These are phyloP conservation scores for Xanthoconium purpureum DNA, from an alignment of 768 basidiomycete species.

Conservation along the genomic window DNA sequence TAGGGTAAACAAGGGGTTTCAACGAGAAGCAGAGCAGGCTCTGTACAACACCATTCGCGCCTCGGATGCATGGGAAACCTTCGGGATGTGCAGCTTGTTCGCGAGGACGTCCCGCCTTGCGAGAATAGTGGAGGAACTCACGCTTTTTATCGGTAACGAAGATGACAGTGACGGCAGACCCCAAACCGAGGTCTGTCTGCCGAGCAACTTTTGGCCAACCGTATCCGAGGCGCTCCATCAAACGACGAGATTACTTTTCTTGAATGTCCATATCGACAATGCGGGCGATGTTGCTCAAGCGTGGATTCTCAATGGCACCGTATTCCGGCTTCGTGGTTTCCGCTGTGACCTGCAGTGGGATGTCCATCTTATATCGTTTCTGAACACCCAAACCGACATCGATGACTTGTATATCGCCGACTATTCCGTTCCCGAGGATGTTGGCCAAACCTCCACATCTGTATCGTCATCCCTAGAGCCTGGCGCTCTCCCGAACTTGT, in stretches of 20 bases:
- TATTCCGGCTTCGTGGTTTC: conserved; percentile 57
- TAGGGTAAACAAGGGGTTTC: conserved; percentile 56
- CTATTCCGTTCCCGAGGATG: conserved; percentile 23
- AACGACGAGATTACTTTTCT: conserved; percentile 46
- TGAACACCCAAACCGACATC: conserved; percentile 25
- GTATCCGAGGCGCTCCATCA: conserved; percentile 49
- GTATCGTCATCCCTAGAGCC: conserved; percentile 20
- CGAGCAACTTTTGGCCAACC: conserved; percentile 47
- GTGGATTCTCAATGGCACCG: conserved; percentile 40
- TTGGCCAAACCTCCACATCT: conserved; percentile 12
- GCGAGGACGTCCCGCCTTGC: conserved; percentile 47
- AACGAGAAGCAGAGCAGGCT: conserved; percentile 50
- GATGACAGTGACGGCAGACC: conserved; percentile 4
- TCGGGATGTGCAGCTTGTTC: conserved; percentile 48
- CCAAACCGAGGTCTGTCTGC: conserved; percentile 13
- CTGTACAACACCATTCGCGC: conserved; percentile 60
- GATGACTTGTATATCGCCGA: conserved; percentile 36
- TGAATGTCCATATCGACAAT: conserved; percentile 45
- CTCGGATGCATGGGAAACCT: conserved; percentile 37
- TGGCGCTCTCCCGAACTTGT: conserved; percentile 46
- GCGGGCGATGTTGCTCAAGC: conserved; percentile 28
- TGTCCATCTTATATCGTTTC: conserved; percentile 40
- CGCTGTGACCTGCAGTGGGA: conserved; percentile 72
- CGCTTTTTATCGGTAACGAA: conserved; percentile 39
- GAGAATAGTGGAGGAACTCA: conserved; percentile 50